Percentiles rank a stretch among this genome's conserved stretches.
Evolutionary conservation across 345 rosid species (phyloP).

Genomic region (Sonneratia alba): DNA sequence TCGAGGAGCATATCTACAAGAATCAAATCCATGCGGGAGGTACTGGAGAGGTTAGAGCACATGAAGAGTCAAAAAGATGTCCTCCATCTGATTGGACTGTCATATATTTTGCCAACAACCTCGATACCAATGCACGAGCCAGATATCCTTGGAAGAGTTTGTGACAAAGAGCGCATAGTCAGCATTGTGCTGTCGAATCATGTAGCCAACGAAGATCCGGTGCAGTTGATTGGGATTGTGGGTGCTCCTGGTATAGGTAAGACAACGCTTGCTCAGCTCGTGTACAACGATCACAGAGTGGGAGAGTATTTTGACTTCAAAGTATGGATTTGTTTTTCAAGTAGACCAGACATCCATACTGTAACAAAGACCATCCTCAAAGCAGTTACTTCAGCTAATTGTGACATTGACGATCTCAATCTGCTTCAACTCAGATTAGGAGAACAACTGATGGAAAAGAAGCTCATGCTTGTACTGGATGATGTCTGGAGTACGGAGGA

Average conservation of each 20-base stretch:
- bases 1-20: not conserved
- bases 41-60: constrained; percentile 4
- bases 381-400: constrained; percentile 6
- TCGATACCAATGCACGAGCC: constrained; percentile 8
- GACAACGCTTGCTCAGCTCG: constrained; percentile 11
- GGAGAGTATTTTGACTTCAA: constrained; percentile 11
- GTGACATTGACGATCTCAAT: constrained; percentile 11
- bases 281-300: constrained; percentile 11
- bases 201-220: not conserved
- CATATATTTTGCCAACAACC: not conserved
- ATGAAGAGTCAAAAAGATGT: constrained; percentile 7
- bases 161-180: constrained; percentile 14
- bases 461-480: constrained; percentile 21
- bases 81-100: constrained; percentile 10
- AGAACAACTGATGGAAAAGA: constrained; percentile 10
- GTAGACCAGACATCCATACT: constrained; percentile 5
- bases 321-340: constrained; percentile 21
- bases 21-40: constrained; percentile 1
- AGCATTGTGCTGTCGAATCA: constrained; percentile 5
- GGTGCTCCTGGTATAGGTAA: constrained; percentile 13
- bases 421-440: constrained; percentile 19
- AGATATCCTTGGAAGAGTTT: constrained; percentile 17
- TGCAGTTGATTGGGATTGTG: not conserved
- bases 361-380: constrained; percentile 18
- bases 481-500: constrained; percentile 17